Base-by-base conservation (phyloP, 345 rosid species). In the Viola odorata region DNA sequence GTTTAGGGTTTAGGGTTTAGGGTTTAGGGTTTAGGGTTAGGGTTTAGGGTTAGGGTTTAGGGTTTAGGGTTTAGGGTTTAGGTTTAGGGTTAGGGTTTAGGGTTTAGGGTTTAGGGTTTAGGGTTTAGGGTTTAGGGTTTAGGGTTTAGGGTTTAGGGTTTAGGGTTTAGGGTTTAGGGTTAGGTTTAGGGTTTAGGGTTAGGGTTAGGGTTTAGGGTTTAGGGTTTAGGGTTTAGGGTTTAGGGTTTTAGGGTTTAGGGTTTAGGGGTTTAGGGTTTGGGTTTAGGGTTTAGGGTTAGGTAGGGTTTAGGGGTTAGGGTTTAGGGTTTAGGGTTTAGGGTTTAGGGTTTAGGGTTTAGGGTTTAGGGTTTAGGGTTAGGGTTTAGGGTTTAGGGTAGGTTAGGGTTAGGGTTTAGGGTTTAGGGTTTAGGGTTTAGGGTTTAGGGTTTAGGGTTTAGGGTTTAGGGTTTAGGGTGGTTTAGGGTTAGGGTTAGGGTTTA, bases 301-400 rank as follows among this genome's bases (percentile, higher is more conserved):
- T 61, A 61, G 65, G 65, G 65, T 49, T 61, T 61, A 61, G 65
- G 65, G 65, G 49, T 61, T 61, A 61, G 56, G 45, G 49, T 61
- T 61, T 37, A 44, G 65, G 56, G 12, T 61, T n/a, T 61, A 49
- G 56, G 65, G 65, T 49, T 61, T 61, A 49, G 56, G 65, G 65
- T 49, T 61, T 61, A 49, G 56, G 65, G 65, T 49, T 61, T 61
- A 61, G 65, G 65, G 65, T n/a, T 48, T 61, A 48, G 36, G 32
- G 32, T 23, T 23, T 23, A 23, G 32, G 32, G 32, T 23, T 23
- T 23, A 23, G 32, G 32, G 49, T 23, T 23, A 23, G 32, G 32
- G 32, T 23, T 23, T 23, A 23, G 32, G 32, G 32, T 23, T 23
- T 23, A 23, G 32, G 32, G 32, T 49, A n/a, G 56, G 65, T 61